These are phyloP conservation scores for Sarcodon aspratus DNA, from an alignment of 768 basidiomycete species.

Conservation along the genomic window DNA sequence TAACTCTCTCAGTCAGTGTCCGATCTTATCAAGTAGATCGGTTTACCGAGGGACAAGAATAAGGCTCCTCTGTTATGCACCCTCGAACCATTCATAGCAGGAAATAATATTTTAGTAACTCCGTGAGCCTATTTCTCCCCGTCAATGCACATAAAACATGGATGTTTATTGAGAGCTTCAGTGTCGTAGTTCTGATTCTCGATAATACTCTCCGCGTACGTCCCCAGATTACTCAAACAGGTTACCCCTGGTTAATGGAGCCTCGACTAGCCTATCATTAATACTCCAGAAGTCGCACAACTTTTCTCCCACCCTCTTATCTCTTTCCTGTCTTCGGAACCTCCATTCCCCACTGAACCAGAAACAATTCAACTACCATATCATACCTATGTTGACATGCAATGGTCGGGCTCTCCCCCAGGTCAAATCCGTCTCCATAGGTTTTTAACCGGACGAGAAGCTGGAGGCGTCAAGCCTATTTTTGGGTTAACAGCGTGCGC, in stretches of 20 bases:
- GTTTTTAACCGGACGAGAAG: conserved; percentile 82
- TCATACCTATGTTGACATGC: conserved; percentile 49
- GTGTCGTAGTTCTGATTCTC: conserved; percentile 77
- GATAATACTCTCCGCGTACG: conserved; percentile 64
- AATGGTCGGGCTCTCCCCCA: conserved; percentile 18
- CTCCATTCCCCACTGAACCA: conserved; percentile 45
- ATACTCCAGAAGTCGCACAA: conserved; percentile 63
- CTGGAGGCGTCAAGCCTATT: conserved; percentile 78
- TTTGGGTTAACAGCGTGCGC: conserved; percentile 82
- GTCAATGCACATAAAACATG: not conserved
- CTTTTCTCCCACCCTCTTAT: conserved; percentile 81
- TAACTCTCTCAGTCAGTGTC: not conserved
- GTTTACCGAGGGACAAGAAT: conserved; percentile 58
- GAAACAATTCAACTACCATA: conserved; percentile 49
- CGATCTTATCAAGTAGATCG: conserved; percentile 43
- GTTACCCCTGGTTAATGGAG: not conserved
- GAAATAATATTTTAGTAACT: conserved; percentile 64
- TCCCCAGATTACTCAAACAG: not conserved
- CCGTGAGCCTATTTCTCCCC: conserved; percentile 49
- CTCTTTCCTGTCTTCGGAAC: conserved; percentile 53
- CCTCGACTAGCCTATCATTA: conserved; percentile 57
- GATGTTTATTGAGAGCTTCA: conserved; percentile 15
- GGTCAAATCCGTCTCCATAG: conserved; percentile 50
- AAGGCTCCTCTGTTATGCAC: conserved; percentile 70
- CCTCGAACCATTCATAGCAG: conserved; percentile 70